phyloP scores from a whole-genome alignment of 495 filamentous ascomycete species.

The Aspergillus sclerotiicarbonarius region DNA sequence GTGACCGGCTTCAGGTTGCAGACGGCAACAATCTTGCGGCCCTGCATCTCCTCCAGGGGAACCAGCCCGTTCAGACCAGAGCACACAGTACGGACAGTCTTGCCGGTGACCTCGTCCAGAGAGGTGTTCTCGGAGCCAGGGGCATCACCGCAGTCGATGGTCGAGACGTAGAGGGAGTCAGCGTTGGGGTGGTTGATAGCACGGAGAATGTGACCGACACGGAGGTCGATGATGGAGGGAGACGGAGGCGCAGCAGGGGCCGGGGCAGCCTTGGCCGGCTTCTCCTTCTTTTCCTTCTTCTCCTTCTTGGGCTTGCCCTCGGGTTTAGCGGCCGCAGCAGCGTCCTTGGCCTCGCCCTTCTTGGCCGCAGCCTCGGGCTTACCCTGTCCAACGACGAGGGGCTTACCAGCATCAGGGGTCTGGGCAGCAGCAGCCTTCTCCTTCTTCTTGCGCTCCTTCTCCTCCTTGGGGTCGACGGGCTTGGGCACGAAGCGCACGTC shows the following conservation, averaged over 20 bases:
- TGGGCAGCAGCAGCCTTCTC: constrained; percentile 72
- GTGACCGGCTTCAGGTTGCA: constrained; percentile 98
- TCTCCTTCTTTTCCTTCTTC: constrained; percentile 79
- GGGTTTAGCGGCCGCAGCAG: constrained; percentile 37
- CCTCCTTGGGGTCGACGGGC: constrained; percentile 77
- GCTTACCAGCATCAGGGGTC: constrained; percentile 36
- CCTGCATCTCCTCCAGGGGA: constrained; percentile 93
- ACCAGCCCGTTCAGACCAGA: constrained; percentile 92
- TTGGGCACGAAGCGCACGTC: constrained; percentile 81
- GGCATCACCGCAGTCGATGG: constrained; percentile 92
- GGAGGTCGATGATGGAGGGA: constrained; percentile 85
- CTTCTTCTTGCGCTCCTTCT: constrained; percentile 86
- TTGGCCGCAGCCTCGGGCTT: constrained; percentile 47
- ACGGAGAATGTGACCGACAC: constrained; percentile 95
- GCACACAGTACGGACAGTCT: constrained; percentile 90
- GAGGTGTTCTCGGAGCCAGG: constrained; percentile 82
- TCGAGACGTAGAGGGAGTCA: constrained; percentile 91
- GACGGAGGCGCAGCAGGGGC: constrained; percentile 68
- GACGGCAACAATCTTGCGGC: constrained; percentile 87
- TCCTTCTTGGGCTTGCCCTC: constrained; percentile 46
- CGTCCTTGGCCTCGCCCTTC: constrained; percentile 28
- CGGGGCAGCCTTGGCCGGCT: constrained; percentile 61
- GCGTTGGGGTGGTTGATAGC: constrained; percentile 94
- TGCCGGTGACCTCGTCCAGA: constrained; percentile 72
- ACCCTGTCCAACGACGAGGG: constrained; percentile 41